Percentiles rank a stretch among this genome's conserved stretches.
Conservation (phyloP, 192 early-diverging fungal genomes). For the Coemansia sp. region DNA sequence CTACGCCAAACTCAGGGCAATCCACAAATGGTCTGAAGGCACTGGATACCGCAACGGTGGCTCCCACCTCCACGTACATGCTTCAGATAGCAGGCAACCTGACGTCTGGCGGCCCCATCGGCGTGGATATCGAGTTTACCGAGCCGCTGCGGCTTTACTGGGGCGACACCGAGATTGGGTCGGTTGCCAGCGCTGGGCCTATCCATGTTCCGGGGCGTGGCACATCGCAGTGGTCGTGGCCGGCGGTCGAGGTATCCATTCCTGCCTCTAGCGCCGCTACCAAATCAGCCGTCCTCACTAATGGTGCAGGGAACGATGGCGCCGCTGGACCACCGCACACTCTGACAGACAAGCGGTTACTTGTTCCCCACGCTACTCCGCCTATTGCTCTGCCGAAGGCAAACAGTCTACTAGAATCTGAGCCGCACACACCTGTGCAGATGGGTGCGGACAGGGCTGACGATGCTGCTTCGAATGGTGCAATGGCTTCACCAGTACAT, state of each 20-base stretch:
- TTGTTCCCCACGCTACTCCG: neutral
- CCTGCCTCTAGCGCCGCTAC: conserved; percentile 1
- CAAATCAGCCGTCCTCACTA: neutral
- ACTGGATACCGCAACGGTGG: conserved; percentile 7
- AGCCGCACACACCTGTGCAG: conserved; percentile 1
- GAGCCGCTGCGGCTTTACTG: conserved; percentile 45
- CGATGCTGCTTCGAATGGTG: neutral
- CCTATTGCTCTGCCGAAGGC: neutral
- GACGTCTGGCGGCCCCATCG: conserved; percentile 45
- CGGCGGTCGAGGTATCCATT: conserved; percentile 27
- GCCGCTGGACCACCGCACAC: neutral
- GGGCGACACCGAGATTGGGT: conserved; percentile 37
- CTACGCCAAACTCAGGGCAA: neutral
- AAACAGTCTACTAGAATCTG: neutral
- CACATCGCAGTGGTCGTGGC: conserved; percentile 37
- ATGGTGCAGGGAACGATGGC: neutral
- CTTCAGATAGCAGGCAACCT: conserved; percentile 39
- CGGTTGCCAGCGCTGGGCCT: conserved; percentile 14
- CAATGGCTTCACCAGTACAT: conserved; percentile 20
- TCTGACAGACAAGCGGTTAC: conserved; percentile 11
- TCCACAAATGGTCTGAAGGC: conserved; percentile 8
- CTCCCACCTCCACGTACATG: conserved; percentile 17
- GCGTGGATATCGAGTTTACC: conserved; percentile 44
- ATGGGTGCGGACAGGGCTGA: conserved; percentile 2
- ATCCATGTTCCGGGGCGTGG: conserved; percentile 39